Base-by-base conservation (phyloP, 768 basidiomycete species). In the Ramaria sp. region DNA sequence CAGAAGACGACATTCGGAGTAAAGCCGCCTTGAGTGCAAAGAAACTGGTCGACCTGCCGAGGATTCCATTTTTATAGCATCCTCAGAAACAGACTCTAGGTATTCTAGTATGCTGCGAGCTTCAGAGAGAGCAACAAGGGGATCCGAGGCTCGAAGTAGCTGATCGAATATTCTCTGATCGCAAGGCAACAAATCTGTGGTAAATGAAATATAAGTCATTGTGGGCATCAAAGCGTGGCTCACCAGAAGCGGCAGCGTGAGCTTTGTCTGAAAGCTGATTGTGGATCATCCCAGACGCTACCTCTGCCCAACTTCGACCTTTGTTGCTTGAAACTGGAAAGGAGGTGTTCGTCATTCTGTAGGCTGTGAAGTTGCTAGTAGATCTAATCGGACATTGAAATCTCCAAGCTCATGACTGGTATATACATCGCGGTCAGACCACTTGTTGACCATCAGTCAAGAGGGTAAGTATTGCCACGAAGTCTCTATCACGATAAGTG, bases 1-100 rank as follows among this genome's bases (percentile, higher is more conserved):
- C 39, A 90, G 65, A 38, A 95, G 70, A 50, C 75, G 78, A 9
- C 81, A 75, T 60, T 95, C 89, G 39, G 88, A 85, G 66, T 90
- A 91, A 13, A 91, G 61, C 48, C 78, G 72, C 44, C 87, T 74
- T 82, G 52, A 47, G 27, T 25, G 24, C 42, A 54, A 38, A 27
- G 52, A 45, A 7, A 54, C 52, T 3, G 41, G 20, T 45, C n/a
- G 15, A 22, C 25, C 8, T 34, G 30, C 18, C 16, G 22, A 15
- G 18, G 43, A 16, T 32, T 54, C 52, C n/a, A 13, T 8, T 20
- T 54, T 54, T 3, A 54, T 32, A 22, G 5, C 30, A 12, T 44
- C 30, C 32, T 54, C 52, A 30, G 52, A 54, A 18, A 18, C 7
- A 25, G 20, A 27, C 32, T 54, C 52, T 7, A 54, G 25, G 15